These are phyloP conservation scores for Coprinopsis strossmayeri DNA, from an alignment of 768 basidiomycete species.

Conservation along the genomic window DNA sequence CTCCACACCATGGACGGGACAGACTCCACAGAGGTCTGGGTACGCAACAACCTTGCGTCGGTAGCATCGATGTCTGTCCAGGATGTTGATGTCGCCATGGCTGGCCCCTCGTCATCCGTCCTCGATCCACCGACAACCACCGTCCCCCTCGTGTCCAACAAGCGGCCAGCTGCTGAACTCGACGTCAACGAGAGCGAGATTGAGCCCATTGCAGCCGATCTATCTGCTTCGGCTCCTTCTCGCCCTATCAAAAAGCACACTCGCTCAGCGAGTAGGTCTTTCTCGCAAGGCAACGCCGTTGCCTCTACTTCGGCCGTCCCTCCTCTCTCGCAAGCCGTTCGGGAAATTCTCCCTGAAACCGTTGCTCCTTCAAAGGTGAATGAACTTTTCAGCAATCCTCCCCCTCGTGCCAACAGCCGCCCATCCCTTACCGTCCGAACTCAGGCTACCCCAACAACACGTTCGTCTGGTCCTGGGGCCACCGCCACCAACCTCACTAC, in stretches of 20 bases:
- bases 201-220: slow-evolving; percentile 26
- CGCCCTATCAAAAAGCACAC: slow-evolving; percentile 12
- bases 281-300: slow-evolving; percentile 1
- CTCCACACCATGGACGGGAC: slow-evolving; percentile 44
- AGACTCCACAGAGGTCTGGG: too few species aligned
- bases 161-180: slow-evolving; percentile 8
- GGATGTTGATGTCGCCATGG: slow-evolving; percentile 26
- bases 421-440: slow-evolving; percentile 62
- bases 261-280: slow-evolving; percentile 8
- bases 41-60: too few species aligned
- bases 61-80: too few species aligned
- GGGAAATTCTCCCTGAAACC: slow-evolving; percentile 42
- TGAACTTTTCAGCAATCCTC: slow-evolving; percentile 43
- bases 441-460: slow-evolving; percentile 34
- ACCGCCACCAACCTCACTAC: slow-evolving; percentile 55
- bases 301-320: slow-evolving; percentile 22
- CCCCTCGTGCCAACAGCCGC: slow-evolving; percentile 29
- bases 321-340: slow-evolving; percentile 34
- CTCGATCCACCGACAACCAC: slow-evolving; percentile 11
- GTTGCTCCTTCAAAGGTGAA: slow-evolving; percentile 55
- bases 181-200: slow-evolving; percentile 25
- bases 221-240: slow-evolving; percentile 12
- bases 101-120: slow-evolving; percentile 8
- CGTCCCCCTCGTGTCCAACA: slow-evolving; percentile 14
- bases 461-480: slow-evolving; percentile 57